Conservation (phyloP, 176 grass and related monocot genomes). For the Oryza longistaminata region DNA sequence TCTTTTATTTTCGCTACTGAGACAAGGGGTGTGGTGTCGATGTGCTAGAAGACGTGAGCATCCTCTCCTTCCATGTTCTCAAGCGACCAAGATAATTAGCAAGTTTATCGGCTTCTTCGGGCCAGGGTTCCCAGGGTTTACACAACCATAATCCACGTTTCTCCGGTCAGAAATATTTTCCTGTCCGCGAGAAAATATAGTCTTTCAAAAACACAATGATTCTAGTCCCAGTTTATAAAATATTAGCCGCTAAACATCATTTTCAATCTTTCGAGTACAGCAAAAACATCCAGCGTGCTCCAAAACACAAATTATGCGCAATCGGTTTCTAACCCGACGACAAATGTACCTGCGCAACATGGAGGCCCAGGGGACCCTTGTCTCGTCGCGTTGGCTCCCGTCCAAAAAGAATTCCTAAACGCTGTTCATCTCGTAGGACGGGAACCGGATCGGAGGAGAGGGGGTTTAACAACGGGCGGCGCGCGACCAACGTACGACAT, state of each 20-base stretch:
- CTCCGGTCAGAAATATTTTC: no score
- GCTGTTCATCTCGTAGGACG: neutral
- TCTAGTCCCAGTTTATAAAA: neutral
- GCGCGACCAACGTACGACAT: neutral
- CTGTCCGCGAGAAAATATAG: no score
- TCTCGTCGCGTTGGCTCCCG: neutral
- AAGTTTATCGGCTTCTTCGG: no score
- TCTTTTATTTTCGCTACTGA: no score
- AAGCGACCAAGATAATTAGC: no score
- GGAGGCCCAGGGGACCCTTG: neutral
- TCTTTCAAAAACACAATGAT: no score
- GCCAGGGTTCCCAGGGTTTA: no score
- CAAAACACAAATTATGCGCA: neutral
- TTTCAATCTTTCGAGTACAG: neutral
- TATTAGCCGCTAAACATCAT: neutral
- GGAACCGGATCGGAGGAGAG: neutral
- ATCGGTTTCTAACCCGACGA: neutral
- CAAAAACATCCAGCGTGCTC: neutral
- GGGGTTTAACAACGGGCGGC: neutral
- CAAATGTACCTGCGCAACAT: neutral
- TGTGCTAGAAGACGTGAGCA: no score
- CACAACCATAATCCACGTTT: no score
- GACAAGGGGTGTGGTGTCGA: no score
- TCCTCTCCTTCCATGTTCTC: no score
- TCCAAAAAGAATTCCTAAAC: conserved; percentile 6